These are phyloP conservation scores for Pseudozyma tsukubaensis DNA, from an alignment of 1,284 basidiomycete species.

Conservation along the genomic window DNA sequence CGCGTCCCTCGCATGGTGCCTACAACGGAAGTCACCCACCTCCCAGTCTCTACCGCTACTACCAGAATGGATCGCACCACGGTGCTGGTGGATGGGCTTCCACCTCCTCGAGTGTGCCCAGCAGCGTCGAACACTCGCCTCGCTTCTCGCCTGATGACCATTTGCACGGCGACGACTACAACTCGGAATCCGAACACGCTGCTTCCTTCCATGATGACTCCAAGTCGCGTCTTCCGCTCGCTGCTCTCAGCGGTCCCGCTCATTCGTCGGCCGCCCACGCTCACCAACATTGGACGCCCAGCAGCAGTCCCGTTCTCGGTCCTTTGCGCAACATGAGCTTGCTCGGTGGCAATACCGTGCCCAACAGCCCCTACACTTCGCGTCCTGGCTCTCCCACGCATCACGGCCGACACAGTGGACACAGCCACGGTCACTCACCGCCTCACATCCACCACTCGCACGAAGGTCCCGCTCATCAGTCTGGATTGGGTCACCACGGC, in stretches of 20 bases:
- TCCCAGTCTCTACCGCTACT: slow-evolving; percentile 52
- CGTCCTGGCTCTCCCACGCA: slow-evolving; percentile 62
- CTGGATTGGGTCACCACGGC: slow-evolving; percentile 64
- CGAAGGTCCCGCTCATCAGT: slow-evolving; percentile 61
- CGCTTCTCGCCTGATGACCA: slow-evolving; percentile 62
- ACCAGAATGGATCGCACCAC: slow-evolving; percentile 44
- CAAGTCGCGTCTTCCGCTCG: slow-evolving; percentile 32
- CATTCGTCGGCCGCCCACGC: slow-evolving; percentile 30
- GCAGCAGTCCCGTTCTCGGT: slow-evolving; percentile 66
- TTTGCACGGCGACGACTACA: slow-evolving; percentile 57
- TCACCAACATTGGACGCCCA: slow-evolving; percentile 59
- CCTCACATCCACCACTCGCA: slow-evolving; percentile 49
- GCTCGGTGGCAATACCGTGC: slow-evolving; percentile 62
- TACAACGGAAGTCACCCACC: slow-evolving; percentile 47
- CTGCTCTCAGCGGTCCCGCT: slow-evolving; percentile 6
- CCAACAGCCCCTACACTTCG: slow-evolving; percentile 62
- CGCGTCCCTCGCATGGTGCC: slow-evolving; percentile 34
- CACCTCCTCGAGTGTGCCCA: slow-evolving; percentile 62
- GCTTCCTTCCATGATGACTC: slow-evolving; percentile 36
- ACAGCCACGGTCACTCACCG: slow-evolving; percentile 32
- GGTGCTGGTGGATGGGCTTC: slow-evolving; percentile 49
- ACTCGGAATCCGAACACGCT: slow-evolving; percentile 55
- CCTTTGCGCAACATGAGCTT: slow-evolving; percentile 66
- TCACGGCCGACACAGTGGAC: slow-evolving; percentile 21
- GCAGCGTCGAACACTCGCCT: slow-evolving; percentile 63